These are phyloP conservation scores for Cornus florida DNA, from an alignment of 148 eudicot genomes.

Conservation along the genomic window DNA sequence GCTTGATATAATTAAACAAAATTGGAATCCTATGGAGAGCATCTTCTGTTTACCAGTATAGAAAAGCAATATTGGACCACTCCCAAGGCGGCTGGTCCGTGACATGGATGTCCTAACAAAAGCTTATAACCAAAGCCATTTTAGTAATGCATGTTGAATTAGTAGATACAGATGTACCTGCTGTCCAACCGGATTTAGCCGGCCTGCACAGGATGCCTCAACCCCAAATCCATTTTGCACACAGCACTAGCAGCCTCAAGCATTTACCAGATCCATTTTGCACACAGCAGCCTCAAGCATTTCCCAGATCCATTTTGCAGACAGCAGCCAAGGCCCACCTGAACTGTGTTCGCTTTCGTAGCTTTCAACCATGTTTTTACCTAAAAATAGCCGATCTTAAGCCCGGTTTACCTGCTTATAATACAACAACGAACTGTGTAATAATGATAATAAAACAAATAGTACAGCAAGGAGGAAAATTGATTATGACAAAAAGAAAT, in stretches of 20 bases:
- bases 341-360: background rate
- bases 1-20: background rate
- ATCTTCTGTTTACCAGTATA: background rate
- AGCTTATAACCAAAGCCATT: background rate
- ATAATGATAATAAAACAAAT: background rate
- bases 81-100: too few species aligned
- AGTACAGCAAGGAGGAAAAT: background rate
- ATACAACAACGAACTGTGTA: background rate
- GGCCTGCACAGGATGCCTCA: constrained; percentile 1
- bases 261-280: too few species aligned
- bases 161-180: background rate
- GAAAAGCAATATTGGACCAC: background rate
- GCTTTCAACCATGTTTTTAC: background rate
- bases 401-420: background rate
- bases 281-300: background rate
- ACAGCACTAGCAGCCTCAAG: background rate
- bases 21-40: background rate
- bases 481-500: background rate
- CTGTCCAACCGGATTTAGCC: background rate
- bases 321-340: background rate
- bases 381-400: background rate
- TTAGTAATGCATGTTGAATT: background rate
- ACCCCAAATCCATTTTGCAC: background rate
- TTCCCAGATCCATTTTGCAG: too few species aligned
- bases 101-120: background rate